Evolutionary conservation across 2,329 filamentous ascomycete species (phyloP), one percentile per base, ranked within the genome.

Genomic region (Helminthosporium solani): DNA sequence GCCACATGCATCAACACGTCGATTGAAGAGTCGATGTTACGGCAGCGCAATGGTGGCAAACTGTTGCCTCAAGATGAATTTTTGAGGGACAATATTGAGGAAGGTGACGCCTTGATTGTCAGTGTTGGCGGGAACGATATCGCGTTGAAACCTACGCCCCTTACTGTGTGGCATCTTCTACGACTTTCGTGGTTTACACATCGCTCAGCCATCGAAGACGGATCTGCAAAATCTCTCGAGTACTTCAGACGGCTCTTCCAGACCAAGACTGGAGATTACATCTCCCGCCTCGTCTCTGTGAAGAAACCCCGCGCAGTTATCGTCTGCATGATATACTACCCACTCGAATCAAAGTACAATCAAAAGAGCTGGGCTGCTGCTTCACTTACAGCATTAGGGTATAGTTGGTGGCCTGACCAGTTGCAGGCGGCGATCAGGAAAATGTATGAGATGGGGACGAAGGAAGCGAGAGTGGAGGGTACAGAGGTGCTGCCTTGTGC

Each of bases 261-360:
- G 1, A 41, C 48, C 1, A 57, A 64, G 19, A 47, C 59, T 0
- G 56, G 66, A 40, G 30, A 56, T 3, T 71, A 70, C 43, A 49
- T 70, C 36, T 31, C 40, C 0, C 52, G 49, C 2, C 25, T 70
- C 7, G 54, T 58, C 4, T 49, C 56, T 4, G 60, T 57, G 19
- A 62, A 59, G 1, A 68, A 64, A 40, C 68, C 68, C 1, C 57
- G 60, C 8, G 62, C 63, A 11, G 56, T 70, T 9, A 54, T 70
- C 14, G 55, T 69, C 3, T 70, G 66, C 45, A 70, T 70, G 67
- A 71, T 71, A 28, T 71, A 70, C 49, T 70, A 56, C 42, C 68
- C 68, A 0, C 55, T 70, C 3, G 66, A 70, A 47, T 44, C 51
- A 2, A 46, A 56, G 0, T 43, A 57, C 6, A 56, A 58, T 1